Base-by-base conservation (phyloP, 805 yeast genomes). In the Teunomyces pallodes region DNA sequence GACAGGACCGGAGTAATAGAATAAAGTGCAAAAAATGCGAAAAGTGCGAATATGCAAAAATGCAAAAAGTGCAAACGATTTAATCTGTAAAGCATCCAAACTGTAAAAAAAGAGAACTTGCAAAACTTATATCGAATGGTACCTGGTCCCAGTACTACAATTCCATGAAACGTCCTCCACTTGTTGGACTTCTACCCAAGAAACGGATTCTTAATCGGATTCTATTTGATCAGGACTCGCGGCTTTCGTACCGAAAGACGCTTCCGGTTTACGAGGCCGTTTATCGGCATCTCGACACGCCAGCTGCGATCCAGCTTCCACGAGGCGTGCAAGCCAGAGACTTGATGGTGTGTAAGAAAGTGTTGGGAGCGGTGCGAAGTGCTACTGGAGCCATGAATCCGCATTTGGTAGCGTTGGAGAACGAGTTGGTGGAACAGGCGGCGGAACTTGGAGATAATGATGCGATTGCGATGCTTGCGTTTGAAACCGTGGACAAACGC, bases 401-500 rank as follows among this genome's bases (percentile, higher is more conserved):
- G 45, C 69, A 82, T 51, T 66, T 86, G 16, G 69, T 86, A 4
- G 79, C 70, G 10, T 67, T 89, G 31, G 96, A 90, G 60, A 80
- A 83, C 53, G 83, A 81, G 53, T 64, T 91, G 16, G 77, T 90
- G n/a, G 95, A 90, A 50, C 77, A 77, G 45, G 89, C 96, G 10
- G 96, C 96, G 0, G 95, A 87, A 57, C 58, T 81, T 58, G 96
- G 97, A 0, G 82, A 86, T 57, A 79, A 82, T 53, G 89, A 90
- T 64, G 96, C 97, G 0, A 80, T 90, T 17, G 74, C 92, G 0
- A 70, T 87, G 9, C 63, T 91, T 16, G 82, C 92, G 3, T 89
- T 84, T 54, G 82, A 84, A 43, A 82, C 87, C 1, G 65, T 87
- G 27, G 52, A 46, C 7, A 48, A 45, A n/a, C 40, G 45, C 20